phyloP scores from a whole-genome alignment of 306 rosid species.

The Morella rubra region DNA sequence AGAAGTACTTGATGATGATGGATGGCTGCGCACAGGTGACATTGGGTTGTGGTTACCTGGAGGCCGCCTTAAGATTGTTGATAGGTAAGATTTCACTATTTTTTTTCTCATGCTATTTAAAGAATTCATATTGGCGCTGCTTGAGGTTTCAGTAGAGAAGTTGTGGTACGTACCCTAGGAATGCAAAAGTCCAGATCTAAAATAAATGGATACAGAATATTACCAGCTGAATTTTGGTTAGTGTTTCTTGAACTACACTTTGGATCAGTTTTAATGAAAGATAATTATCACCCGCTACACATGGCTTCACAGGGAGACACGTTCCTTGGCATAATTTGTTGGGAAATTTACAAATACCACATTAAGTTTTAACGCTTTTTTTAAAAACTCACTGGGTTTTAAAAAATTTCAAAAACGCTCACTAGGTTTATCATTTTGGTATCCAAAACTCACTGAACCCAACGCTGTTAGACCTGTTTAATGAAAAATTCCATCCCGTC shows the following conservation, averaged over 20 bases:
- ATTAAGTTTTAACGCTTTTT: too few species aligned
- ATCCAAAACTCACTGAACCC: too few species aligned
- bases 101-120: neutral
- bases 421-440: too few species aligned
- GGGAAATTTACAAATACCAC: too few species aligned
- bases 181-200: neutral
- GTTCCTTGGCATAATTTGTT: too few species aligned
- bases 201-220: neutral
- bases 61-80: conserved; percentile 92
- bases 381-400: too few species aligned
- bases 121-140: neutral
- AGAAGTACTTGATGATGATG: conserved; percentile 82
- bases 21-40: conserved; percentile 97
- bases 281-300: neutral
- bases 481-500: too few species aligned
- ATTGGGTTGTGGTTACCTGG: conserved; percentile 85
- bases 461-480: too few species aligned
- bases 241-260: neutral
- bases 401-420: too few species aligned
- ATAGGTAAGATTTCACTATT: conserved; percentile 69
- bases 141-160: neutral
- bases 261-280: neutral
- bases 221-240: neutral
- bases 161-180: neutral
- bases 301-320: neutral